Percentiles rank a stretch among this genome's conserved stretches.
Evolutionary conservation across 495 filamentous ascomycete genomes (phyloP).

Genomic region (Annulohypoxylon bovei): DNA sequence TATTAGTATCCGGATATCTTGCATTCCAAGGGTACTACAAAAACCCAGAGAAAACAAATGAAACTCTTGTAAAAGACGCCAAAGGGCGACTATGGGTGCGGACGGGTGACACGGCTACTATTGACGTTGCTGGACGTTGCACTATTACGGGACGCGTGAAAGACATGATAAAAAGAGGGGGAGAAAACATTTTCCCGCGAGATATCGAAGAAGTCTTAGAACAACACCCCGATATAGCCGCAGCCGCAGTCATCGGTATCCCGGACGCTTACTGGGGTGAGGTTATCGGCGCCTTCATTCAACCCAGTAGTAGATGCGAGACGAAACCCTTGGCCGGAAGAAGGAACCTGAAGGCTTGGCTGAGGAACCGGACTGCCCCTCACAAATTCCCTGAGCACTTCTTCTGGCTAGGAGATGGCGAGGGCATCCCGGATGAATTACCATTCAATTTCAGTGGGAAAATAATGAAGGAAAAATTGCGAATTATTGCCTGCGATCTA

Average conservation of each 20-base stretch:
- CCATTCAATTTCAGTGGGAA: not conserved
- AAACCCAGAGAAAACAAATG: not conserved
- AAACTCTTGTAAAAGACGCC: not conserved
- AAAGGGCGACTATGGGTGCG: not conserved
- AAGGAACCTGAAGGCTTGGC: not conserved
- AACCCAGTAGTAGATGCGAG: not conserved
- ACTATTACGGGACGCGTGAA: not conserved
- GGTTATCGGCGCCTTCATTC: not conserved
- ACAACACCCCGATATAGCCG: not conserved
- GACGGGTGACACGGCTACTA: not conserved
- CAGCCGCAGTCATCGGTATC: not conserved
- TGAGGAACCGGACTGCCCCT: not conserved
- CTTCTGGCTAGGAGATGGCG: not conserved
- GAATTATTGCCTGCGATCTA: not conserved
- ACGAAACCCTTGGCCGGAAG: not conserved
- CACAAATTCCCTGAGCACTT: not conserved
- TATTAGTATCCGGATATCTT: not conserved
- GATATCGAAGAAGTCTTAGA: not conserved
- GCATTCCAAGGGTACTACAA: not conserved
- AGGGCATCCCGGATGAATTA: not conserved
- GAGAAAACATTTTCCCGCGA: not conserved
- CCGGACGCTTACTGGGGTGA: not conserved
- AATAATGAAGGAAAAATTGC: not conserved
- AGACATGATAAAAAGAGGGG: not conserved
- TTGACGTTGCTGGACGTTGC: not conserved